A percentile compares a stretch with the other conserved stretches of the same genome.
phyloP scores from a whole-genome alignment of 345 rosid species.

The Melaleuca quinquenervia region DNA sequence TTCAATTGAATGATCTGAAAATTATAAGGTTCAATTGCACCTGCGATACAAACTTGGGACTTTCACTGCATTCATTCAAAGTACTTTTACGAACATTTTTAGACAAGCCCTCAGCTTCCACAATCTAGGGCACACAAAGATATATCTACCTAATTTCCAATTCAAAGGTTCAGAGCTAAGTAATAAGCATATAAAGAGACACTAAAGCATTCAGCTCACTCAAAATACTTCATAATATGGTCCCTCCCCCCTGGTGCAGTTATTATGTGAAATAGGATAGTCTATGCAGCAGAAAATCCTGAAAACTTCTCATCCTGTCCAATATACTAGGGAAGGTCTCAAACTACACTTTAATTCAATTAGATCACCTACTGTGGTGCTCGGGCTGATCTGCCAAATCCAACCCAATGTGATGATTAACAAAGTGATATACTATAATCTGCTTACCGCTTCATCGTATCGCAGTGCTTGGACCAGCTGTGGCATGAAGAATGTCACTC shows the following conservation, averaged over 20 bases:
- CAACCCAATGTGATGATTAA: background rate
- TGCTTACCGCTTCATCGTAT: slow-evolving; percentile 77
- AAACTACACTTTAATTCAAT: background rate
- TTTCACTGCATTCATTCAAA: too few relatives aligned
- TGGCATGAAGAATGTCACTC: slow-evolving; percentile 97
- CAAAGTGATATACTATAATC: background rate
- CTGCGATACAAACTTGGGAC: too few relatives aligned
- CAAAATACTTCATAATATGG: background rate
- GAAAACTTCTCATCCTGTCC: background rate
- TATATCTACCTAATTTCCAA: too few relatives aligned
- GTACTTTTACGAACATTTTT: too few relatives aligned
- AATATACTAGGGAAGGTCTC: background rate
- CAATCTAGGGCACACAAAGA: too few relatives aligned
- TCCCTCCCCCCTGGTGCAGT: background rate
- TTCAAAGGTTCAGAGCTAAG: too few relatives aligned
- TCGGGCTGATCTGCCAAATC: background rate
- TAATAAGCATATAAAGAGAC: too few relatives aligned
- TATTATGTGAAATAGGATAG: background rate
- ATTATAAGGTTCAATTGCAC: too few relatives aligned
- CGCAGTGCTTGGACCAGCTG: slow-evolving; percentile 94
- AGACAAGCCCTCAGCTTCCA: too few relatives aligned
- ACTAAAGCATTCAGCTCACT: too few relatives aligned
- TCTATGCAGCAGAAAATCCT: background rate
- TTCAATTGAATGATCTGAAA: too few relatives aligned
- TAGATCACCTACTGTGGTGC: background rate